Base-by-base conservation (phyloP, 2,329 filamentous ascomycete species). In the Fusarium denticulatum region DNA sequence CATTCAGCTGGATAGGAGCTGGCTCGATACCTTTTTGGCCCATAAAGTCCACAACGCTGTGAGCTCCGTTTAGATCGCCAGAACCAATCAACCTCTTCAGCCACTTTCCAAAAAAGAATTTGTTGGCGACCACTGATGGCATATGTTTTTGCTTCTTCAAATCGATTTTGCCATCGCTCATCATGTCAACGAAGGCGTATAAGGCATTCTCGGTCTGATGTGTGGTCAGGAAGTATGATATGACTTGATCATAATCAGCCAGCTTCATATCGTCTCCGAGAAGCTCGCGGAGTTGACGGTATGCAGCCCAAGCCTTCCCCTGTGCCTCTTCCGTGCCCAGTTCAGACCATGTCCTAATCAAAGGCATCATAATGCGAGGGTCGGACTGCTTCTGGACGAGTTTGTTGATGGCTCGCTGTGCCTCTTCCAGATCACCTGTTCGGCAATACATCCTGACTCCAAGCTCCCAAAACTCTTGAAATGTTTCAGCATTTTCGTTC, bases 71-170 rank as follows among this genome's bases (percentile, higher is more conserved):
- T 20, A 93, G 83, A 72, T 94, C 89, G 5, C 90, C 91, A 65
- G 91, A 89, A 22, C 91, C 92, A 63, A 97, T 93, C 14, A 97
- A 88, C 56, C 93, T 90, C 81, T 96, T 96, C 78, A 97, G 88
- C 95, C 95, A 97, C 77, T 94, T 95, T 39, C 92, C 93, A 74
- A 95, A 93, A 81, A 97, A 94, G 82, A 94, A 96, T 71, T 92
- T 91, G 81, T 97, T 96, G 56, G 84, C 85, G 43, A 90, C 81
- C 14, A 84, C 82, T 2, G 84, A 83, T 3, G 88, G 88, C 63
- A 90, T 81, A 24, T 80, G 76, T 57, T 82, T 81, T 64, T 81
- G 80, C 64, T 83, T 83, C 58, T 83, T 83, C 55, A 89, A 77
- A 64, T 89, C 85, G 60, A 90, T 81, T 49, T 85, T 79, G 10